A percentile compares a stretch with the other conserved stretches of the same genome.
Conservation (phyloP, 768 basidiomycete species). For the Podaxis mareebaensis region DNA sequence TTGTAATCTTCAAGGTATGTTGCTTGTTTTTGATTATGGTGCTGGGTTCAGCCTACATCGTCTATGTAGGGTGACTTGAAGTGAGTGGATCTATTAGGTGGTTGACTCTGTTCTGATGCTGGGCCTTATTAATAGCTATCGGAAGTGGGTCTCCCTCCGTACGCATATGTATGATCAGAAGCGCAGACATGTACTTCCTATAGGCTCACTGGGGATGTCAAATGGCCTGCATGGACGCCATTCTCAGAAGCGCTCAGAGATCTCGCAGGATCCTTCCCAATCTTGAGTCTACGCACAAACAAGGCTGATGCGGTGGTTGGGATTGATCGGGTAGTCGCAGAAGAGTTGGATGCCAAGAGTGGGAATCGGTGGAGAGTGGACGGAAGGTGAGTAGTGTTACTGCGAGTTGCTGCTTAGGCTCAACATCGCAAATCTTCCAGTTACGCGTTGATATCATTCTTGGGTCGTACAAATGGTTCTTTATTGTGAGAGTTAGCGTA, state of each 20-base stretch:
- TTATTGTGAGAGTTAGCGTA: neutral
- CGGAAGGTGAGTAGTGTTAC: conserved; percentile 60
- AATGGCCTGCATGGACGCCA: conserved; percentile 58
- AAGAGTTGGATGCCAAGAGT: conserved; percentile 56
- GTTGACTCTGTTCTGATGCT: neutral
- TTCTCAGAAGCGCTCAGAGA: conserved; percentile 51
- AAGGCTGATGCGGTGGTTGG: conserved; percentile 96
- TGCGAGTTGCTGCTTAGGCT: neutral
- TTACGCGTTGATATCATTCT: conserved; percentile 45
- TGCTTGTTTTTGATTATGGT: conserved; percentile 5
- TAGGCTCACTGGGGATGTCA: conserved; percentile 86
- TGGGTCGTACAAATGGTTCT: conserved; percentile 2
- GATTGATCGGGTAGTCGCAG: conserved; percentile 65
- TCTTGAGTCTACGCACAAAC: conserved; percentile 87
- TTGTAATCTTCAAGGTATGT: conserved; percentile 83
- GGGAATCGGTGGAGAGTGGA: conserved; percentile 76
- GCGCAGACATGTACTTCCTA: neutral
- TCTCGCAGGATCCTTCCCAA: conserved; percentile 73
- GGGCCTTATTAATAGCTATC: conserved; percentile 50
- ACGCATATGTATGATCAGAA: neutral
- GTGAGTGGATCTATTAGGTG: conserved; percentile 44
- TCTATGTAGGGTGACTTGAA: conserved; percentile 79
- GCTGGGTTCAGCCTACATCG: conserved; percentile 5
- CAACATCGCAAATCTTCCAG: conserved; percentile 25
- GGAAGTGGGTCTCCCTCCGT: conserved; percentile 60